phyloP scores from a whole-genome alignment of 345 rosid species.

The Turnera subulata region DNA sequence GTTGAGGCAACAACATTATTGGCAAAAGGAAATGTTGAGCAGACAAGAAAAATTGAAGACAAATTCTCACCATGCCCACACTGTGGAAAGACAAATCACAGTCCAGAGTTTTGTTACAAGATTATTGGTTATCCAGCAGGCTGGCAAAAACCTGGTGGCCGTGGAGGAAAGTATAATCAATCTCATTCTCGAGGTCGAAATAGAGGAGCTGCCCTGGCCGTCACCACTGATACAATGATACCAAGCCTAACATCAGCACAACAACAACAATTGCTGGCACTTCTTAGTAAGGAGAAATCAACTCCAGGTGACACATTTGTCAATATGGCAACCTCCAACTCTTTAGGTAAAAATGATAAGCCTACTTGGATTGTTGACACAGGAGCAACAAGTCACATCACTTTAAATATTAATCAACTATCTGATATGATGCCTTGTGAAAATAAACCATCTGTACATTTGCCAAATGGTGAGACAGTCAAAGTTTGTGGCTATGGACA shows the following conservation, averaged over 20 bases:
- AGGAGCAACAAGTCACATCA: not conserved
- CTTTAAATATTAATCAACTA: not conserved
- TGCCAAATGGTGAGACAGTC: not conserved
- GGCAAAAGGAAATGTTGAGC: not conserved
- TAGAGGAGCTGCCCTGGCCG: not conserved
- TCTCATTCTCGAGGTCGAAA: not conserved
- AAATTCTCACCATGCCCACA: not conserved
- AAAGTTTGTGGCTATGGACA: not conserved
- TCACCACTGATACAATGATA: not conserved
- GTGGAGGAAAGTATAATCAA: not conserved
- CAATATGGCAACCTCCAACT: not conserved
- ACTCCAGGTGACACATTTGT: not conserved
- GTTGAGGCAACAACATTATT: not conserved
- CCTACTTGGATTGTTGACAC: constrained; percentile 1
- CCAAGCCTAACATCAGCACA: not conserved
- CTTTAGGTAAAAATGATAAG: not conserved
- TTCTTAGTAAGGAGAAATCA: not conserved
- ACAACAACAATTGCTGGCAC: not conserved
- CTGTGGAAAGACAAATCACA: not conserved
- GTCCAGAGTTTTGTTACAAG: not conserved
- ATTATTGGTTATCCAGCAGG: not conserved
- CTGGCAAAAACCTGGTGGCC: not conserved
- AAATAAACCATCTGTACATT: not conserved
- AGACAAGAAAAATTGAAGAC: not conserved
- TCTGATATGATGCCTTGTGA: too few relatives aligned